Percentiles rank a stretch among this genome's conserved stretches.
Evolutionary conservation across 352 stramenopile species (phyloP).

Genomic region (Plasmopara halstedii): DNA sequence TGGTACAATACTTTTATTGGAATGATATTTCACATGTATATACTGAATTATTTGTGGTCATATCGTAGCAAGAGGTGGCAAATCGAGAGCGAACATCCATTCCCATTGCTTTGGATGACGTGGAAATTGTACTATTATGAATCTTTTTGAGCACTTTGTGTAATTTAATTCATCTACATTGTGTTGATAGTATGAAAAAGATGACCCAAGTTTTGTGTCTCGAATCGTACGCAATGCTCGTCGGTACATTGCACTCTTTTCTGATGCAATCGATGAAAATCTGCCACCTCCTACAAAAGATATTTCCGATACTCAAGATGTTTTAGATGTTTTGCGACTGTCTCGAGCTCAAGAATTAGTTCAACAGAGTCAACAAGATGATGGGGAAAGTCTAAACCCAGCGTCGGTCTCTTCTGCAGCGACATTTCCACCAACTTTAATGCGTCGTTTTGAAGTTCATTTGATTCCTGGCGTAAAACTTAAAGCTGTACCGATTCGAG

Average conservation of each 20-base stretch:
- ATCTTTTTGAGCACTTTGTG: neutral
- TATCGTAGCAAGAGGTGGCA: constrained; percentile 75
- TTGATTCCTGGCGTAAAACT: constrained; percentile 77
- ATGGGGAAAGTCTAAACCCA: constrained; percentile 11
- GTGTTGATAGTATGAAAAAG: constrained; percentile 48
- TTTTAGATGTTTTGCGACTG: constrained; percentile 75
- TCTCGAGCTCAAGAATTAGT: constrained; percentile 70
- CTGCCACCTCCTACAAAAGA: constrained; percentile 73
- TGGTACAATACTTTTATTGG: constrained; percentile 33
- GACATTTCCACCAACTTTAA: constrained; percentile 88
- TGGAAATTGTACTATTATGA: constrained; percentile 56
- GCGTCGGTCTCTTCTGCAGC: constrained; percentile 22
- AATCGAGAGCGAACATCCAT: constrained; percentile 78
- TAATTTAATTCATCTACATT: neutral
- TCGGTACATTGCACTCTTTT: constrained; percentile 85
- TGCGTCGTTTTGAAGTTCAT: constrained; percentile 85
- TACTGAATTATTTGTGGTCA: neutral
- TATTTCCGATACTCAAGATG: constrained; percentile 73
- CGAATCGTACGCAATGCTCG: constrained; percentile 83
- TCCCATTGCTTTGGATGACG: constrained; percentile 69
- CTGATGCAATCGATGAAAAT: constrained; percentile 83
- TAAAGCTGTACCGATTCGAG: constrained; percentile 87
- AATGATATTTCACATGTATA: neutral
- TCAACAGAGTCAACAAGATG: constrained; percentile 33
- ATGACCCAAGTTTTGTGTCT: constrained; percentile 75